A percentile compares a stretch with the other conserved stretches of the same genome.
phyloP scores from a whole-genome alignment of 2,329 filamentous ascomycete species.

The Epichloe brachyelytri region DNA sequence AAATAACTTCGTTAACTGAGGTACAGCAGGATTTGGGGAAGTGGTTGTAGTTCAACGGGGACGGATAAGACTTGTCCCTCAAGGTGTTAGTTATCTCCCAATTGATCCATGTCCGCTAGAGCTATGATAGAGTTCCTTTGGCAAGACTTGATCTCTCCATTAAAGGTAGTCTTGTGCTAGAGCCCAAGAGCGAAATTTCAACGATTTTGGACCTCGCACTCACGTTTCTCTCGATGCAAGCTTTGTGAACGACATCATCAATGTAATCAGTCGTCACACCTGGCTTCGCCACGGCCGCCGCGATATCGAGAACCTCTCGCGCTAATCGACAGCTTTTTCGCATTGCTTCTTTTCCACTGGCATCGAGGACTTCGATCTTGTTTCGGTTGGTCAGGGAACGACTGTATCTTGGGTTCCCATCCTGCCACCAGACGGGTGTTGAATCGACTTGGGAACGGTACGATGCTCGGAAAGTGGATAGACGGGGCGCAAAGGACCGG shows the following conservation, averaged over 20 bases:
- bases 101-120: background rate
- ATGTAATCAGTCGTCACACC: slow-evolving; percentile 93
- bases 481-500: slow-evolving; percentile 70
- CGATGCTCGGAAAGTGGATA: slow-evolving; percentile 69
- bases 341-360: slow-evolving; percentile 76
- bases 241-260: slow-evolving; percentile 89
- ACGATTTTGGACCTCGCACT: slow-evolving; percentile 19
- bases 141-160: background rate
- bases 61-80: slow-evolving; percentile 79
- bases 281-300: slow-evolving; percentile 70
- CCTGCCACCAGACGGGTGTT: slow-evolving; percentile 72
- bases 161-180: background rate
- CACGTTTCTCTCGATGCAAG: slow-evolving; percentile 84
- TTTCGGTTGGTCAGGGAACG: slow-evolving; percentile 53
- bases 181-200: background rate
- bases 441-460: slow-evolving; percentile 66
- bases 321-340: slow-evolving; percentile 79
- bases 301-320: slow-evolving; percentile 85
- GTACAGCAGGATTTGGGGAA: slow-evolving; percentile 98
- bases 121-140: background rate
- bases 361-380: slow-evolving; percentile 72
- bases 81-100: background rate
- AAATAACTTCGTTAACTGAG: slow-evolving; percentile 93
- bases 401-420: slow-evolving; percentile 59
- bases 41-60: slow-evolving; percentile 85